Base-by-base conservation (phyloP, 306 rosid genomes). In the Vigna reflexopilosa region DNA sequence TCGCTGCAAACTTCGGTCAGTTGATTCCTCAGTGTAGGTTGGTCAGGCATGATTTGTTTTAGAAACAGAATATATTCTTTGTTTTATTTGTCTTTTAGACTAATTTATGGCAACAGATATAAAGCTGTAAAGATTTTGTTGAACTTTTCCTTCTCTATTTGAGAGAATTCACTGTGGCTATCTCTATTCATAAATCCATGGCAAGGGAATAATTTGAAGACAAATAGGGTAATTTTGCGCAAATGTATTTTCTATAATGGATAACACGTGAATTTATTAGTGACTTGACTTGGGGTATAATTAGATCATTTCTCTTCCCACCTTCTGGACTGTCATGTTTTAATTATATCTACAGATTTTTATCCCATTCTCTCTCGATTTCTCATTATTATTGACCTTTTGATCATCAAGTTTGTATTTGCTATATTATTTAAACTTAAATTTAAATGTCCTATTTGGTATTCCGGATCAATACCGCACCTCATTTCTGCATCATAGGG, bases 1-100 rank as follows among this genome's bases (percentile, higher is more conserved):
- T 85, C 93, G 78, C 85, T 56, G 72, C 77, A 48, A 81, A 48
- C 74, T 55, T 72, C 68, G 10, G 44, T 20, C 49, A 42, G 51
- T 78, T 87, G 75, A 87, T 45, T 70, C 62, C 58, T 19, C 44
- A 68, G 17, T 68, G 63, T 57, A 65, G 86, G 85, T 76, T 76
- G 77, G 73, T 24, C 69, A 44, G 40, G 24, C 48, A 44, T 66
- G 58, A 48, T 65, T 63, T 82, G 55, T 83, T 84, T 48, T 20
- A 24, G 36, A 62, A 61, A 52, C 44, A 42, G 16, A 77, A 67
- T 20, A 34, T 17, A n/a, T 36, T 48, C 10, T 69, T n/a, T 19
- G 1, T 45, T 28, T 69, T 22, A 30, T 58, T 12, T 71, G 42
- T 38, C 75, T 72, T 34, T 62, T 63, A 70, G 82, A 70, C 64